Base-by-base conservation (phyloP, 192 early-diverging fungal genomes). In the Coemansia sp. region DNA sequence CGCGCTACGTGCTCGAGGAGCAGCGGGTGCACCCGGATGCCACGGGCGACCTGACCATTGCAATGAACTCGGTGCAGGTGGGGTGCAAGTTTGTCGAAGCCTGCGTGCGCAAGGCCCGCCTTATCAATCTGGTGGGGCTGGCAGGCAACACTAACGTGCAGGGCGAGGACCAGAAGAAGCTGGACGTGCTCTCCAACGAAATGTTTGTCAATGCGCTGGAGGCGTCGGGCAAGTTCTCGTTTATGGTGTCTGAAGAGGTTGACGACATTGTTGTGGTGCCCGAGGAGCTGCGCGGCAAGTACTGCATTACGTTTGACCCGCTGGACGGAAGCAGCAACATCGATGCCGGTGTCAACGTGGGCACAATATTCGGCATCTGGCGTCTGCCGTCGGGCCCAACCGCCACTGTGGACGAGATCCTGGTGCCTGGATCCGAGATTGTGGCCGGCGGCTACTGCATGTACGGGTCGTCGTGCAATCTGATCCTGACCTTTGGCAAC, bases 351-450 rank as follows among this genome's bases (percentile, higher is more conserved):
- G 94, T 96, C 31, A 94, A 93, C 15, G 90, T 98, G 31, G 96
- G 96, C 71, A 98, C 96, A 17, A 98, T 98, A 69, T 98, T 98
- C 82, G 96, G 96, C 43, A 93, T 98, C 66, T 98, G 93, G 84
- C 83, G 84, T 62, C 83, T 95, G 55, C 62, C 80, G 45, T 66
- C 66, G 11, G 69, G 79, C 39, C 49, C 55, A 51, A 56, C 76
- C 58, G 72, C 82, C 18, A 82, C 79, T 3, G 71, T 82, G 42
- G 72, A 81, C n/a, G 92, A 96, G 71, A 85, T 93, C 36, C 83
- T 98, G 51, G 82, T 89, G 4, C 89, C 91, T 16, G 96, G 96
- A 16, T 83, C 85, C 18, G 88, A 98, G 63, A 90, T 98, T 81
- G 83, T 96, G 32, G 88, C 88, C 36, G 92, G 91, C 37, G 90